These are phyloP conservation scores for Heimioporus sp. DNA, from an alignment of 768 basidiomycete species.

Conservation along the genomic window DNA sequence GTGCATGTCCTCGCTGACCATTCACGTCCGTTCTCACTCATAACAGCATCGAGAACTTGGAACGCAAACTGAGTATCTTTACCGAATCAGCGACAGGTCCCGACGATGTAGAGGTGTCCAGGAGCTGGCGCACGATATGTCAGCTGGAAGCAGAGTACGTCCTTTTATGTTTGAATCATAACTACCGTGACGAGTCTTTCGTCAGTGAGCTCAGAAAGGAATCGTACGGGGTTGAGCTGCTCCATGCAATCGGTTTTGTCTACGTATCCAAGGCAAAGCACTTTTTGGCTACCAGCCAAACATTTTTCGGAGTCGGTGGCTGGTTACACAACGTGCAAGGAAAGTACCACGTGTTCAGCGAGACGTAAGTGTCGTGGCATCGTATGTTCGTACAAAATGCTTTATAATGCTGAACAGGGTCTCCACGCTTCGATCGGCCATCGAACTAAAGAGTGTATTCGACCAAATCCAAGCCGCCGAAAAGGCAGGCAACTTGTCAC, in stretches of 20 bases:
- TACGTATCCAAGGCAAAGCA: conserved; percentile 84
- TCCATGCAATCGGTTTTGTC: conserved; percentile 85
- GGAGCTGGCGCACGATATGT: conserved; percentile 76
- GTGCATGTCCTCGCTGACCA: neutral
- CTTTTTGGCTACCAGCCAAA: conserved; percentile 68
- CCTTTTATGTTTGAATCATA: neutral
- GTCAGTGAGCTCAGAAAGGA: conserved; percentile 77
- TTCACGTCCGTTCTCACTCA: conserved; percentile 2
- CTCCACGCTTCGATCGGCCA: conserved; percentile 80
- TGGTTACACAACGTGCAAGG: conserved; percentile 93
- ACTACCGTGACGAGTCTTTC: conserved; percentile 3
- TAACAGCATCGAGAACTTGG: conserved; percentile 60
- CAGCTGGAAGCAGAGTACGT: conserved; percentile 79
- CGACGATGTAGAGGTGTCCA: conserved; percentile 64
- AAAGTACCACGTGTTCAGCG: conserved; percentile 91
- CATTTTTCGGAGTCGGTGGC: conserved; percentile 79
- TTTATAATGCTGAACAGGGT: conserved; percentile 46
- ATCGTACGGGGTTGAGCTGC: conserved; percentile 82
- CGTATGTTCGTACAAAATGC: neutral
- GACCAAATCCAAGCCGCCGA: conserved; percentile 92
- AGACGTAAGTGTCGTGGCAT: conserved; percentile 60
- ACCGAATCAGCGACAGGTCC: conserved; percentile 78
- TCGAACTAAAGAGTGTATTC: conserved; percentile 86
- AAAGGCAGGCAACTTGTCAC: conserved; percentile 72
- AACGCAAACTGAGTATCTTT: conserved; percentile 82